A percentile compares a stretch with the other conserved stretches of the same genome.
Conservation (phyloP, 257 asterid genomes). For the Lycium ferocissimum region DNA sequence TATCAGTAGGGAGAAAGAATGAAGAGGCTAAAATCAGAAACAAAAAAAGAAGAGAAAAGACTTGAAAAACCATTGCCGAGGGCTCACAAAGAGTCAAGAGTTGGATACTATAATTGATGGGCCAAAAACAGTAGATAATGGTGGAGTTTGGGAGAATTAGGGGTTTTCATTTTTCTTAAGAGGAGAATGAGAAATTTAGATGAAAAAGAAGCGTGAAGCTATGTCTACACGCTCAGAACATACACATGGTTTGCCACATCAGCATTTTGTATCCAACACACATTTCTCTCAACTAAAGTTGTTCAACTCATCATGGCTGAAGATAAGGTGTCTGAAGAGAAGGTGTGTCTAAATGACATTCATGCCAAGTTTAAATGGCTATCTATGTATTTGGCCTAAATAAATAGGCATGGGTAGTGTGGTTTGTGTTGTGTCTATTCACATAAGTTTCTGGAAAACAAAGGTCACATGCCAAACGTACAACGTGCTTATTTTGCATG, state of each 20-base stretch:
- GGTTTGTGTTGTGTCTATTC: neutral
- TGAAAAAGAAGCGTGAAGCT: neutral
- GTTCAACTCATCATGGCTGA: conserved; percentile 9
- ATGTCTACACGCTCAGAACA: neutral
- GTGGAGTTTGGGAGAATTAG: neutral
- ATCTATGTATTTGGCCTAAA: neutral
- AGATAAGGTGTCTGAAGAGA: conserved; percentile 22
- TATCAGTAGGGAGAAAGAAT: neutral
- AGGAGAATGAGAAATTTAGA: neutral
- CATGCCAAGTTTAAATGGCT: neutral
- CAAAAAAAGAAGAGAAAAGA: neutral
- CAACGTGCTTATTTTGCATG: neutral
- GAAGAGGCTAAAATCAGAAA: neutral
- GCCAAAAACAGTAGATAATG: neutral
- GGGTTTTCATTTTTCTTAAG: neutral
- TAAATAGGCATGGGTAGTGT: conserved; percentile 18
- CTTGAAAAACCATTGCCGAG: neutral
- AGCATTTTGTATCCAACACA: neutral
- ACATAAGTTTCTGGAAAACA: neutral
- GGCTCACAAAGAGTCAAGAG: neutral
- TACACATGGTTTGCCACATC: neutral
- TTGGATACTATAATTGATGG: neutral
- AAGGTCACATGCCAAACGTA: neutral
- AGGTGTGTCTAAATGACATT: neutral
- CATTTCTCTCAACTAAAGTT: neutral